phyloP scores from a whole-genome alignment of 2,329 filamentous ascomycete genomes.

The Samsoniella hepiali region DNA sequence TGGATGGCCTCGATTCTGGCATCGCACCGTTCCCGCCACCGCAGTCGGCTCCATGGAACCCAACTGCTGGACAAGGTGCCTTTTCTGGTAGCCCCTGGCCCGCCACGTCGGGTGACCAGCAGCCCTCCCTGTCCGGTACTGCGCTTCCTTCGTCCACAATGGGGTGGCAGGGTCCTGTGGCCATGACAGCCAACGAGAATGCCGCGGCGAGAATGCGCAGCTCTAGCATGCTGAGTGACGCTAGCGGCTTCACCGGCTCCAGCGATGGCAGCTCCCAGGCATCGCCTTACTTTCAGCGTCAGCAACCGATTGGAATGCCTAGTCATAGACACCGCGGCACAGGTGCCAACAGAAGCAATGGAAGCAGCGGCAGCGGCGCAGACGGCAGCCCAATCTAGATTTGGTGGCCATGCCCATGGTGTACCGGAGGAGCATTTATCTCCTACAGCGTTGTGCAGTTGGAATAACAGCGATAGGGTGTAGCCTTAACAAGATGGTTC shows the following conservation, averaged over 20 bases:
- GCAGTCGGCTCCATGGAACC: slow-evolving; percentile 30
- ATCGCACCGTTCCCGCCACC: slow-evolving; percentile 4
- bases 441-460: slow-evolving; percentile 2
- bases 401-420: slow-evolving; percentile 21
- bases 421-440: slow-evolving; percentile 1
- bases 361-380: slow-evolving; percentile 50
- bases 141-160: slow-evolving; percentile 1
- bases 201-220: slow-evolving; percentile 51
- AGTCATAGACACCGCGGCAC: neutral
- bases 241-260: slow-evolving; percentile 64
- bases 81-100: slow-evolving; percentile 37
- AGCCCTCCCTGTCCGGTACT: slow-evolving; percentile 31
- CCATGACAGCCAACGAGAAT: slow-evolving; percentile 14
- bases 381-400: slow-evolving; percentile 46
- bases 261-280: slow-evolving; percentile 45
- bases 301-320: neutral
- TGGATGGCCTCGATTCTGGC: slow-evolving; percentile 28
- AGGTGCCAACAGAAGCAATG: slow-evolving; percentile 27
- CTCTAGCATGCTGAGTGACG: slow-evolving; percentile 64
- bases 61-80: slow-evolving; percentile 25
- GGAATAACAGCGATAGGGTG: slow-evolving; percentile 16
- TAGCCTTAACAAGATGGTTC: slow-evolving; percentile 1
- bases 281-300: slow-evolving; percentile 7
- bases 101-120: slow-evolving; percentile 32
- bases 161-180: neutral